These are phyloP conservation scores for Chalara sp. DNA, from an alignment of 2,329 filamentous ascomycete genomes.

Conservation along the genomic window DNA sequence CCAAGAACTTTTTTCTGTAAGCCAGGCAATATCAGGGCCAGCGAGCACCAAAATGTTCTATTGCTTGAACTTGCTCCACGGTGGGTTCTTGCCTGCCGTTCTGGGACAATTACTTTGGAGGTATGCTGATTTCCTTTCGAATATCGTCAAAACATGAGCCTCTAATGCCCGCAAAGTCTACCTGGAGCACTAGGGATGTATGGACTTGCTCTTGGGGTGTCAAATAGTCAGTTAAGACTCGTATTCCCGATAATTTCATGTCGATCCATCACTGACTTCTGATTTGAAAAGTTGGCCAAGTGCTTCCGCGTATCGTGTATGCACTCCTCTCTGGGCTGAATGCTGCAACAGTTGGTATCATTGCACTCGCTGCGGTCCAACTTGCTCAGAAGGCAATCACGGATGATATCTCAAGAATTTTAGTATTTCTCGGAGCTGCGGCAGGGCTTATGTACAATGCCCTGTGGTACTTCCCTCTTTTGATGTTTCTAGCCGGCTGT, in stretches of 20 bases:
- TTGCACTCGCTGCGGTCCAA: slow-evolving; percentile 63
- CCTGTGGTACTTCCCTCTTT: slow-evolving; percentile 66
- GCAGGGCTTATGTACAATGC: slow-evolving; percentile 66
- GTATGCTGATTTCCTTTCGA: not conserved
- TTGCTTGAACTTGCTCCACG: slow-evolving; percentile 59
- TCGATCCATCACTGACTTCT: no score
- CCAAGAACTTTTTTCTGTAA: slow-evolving; percentile 65
- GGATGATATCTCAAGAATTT: slow-evolving; percentile 52
- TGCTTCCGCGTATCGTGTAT: slow-evolving; percentile 56
- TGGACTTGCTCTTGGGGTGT: slow-evolving; percentile 57
- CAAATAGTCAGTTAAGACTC: slow-evolving; percentile 29
- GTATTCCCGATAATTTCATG: no score
- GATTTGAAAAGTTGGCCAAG: slow-evolving; percentile 35
- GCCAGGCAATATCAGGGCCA: slow-evolving; percentile 63
- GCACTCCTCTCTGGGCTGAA: slow-evolving; percentile 67
- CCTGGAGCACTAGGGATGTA: slow-evolving; percentile 70
- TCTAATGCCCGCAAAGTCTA: slow-evolving; percentile 35
- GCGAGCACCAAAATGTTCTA: slow-evolving; percentile 67
- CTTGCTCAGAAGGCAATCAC: slow-evolving; percentile 62
- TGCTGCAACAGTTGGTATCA: slow-evolving; percentile 64
- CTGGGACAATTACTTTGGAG: slow-evolving; percentile 24
- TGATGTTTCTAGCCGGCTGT: slow-evolving; percentile 52
- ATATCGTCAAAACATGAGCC: not conserved
- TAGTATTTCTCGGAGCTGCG: slow-evolving; percentile 57
- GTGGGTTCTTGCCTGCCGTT: slow-evolving; percentile 50